Evolutionary conservation across 2,329 filamentous ascomycete genomes (phyloP), one percentile per base, ranked within the genome.

Genomic region (Aureobasidium sp.): DNA sequence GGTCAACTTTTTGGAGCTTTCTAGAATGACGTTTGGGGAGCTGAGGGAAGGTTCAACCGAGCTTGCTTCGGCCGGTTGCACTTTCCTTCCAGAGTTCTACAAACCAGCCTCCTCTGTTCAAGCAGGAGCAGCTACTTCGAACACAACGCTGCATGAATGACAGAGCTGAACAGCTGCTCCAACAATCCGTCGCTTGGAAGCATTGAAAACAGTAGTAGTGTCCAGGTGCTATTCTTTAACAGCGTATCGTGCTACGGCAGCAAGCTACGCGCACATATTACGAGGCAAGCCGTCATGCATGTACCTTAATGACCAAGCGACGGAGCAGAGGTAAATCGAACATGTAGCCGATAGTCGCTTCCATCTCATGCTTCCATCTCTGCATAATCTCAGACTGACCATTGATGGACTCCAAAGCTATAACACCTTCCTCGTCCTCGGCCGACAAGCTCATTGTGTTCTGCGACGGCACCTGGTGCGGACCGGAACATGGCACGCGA

Each of bases 401-500:
- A 27, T 33, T 12, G 5, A 56, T 56, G 52, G 17, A 9, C 14
- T 44, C 19, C 2, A 44, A 35, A 24, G 27, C 33, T n/a, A n/a
- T 44, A 22, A 5, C 6, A 7, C 44, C 19, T 3, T 29, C 37
- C 6, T 27, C 37, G 44, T 22, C 12, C 4, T 22, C 39, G 12
- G 19, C 35, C 0, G 22, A 50, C 6, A 40, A 37, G n/a, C 57
- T 60, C 12, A 15, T 61, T 15, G 11, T 61, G 15, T 54, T 61
- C 45, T 64, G 45, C 54, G 64, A 66, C 27, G 63, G 63, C 14
- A 64, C 63, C 17, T 62, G 63, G 1, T 71, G 71, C 14, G 72
- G 72, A 8, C 67, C 71, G 35, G 71, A 73, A 42, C 72, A 71
- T 8, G 70, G 68, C 35, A 71, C 71, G 12, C 50, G 61, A 3